A percentile compares a stretch with the other conserved stretches of the same genome.
phyloP scores from a whole-genome alignment of 768 basidiomycete species.

The Lyophyllum shimeji region DNA sequence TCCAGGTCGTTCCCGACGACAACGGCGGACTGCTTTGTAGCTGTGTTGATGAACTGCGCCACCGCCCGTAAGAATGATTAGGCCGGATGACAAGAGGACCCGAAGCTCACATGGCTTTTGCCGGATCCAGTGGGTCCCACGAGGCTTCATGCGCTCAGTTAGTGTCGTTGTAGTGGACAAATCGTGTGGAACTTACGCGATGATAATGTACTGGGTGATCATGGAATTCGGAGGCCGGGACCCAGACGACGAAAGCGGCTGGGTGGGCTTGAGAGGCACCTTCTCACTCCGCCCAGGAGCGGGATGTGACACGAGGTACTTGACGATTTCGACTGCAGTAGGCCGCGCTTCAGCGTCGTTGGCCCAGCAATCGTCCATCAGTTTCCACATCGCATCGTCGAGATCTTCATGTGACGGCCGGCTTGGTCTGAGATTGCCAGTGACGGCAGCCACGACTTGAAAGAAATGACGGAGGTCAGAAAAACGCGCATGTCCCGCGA shows the following conservation, averaged over 20 bases:
- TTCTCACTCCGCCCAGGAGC: neutral
- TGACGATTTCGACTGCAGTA: neutral
- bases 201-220: constrained; percentile 14
- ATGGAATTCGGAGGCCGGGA: neutral
- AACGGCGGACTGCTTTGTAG: constrained; percentile 5
- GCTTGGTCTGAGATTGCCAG: neutral
- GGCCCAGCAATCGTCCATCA: constrained; percentile 10
- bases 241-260: too few species aligned
- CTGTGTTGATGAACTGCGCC: constrained; percentile 25
- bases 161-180: too few species aligned
- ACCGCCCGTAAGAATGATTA: neutral
- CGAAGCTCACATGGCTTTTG: constrained; percentile 25
- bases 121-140: constrained; percentile 29
- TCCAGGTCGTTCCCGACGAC: constrained; percentile 18
- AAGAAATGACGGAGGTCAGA: neutral
- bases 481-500: constrained; percentile 9
- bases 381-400: constrained; percentile 5
- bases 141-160: constrained; percentile 14
- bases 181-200: constrained; percentile 13
- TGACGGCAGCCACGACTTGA: constrained; percentile 3
- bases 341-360: neutral
- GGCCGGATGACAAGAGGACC: neutral
- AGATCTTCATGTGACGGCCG: neutral
- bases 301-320: neutral
- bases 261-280: too few species aligned